Conservation (phyloP, 352 stramenopile genomes). For the Pythium sp. region DNA sequence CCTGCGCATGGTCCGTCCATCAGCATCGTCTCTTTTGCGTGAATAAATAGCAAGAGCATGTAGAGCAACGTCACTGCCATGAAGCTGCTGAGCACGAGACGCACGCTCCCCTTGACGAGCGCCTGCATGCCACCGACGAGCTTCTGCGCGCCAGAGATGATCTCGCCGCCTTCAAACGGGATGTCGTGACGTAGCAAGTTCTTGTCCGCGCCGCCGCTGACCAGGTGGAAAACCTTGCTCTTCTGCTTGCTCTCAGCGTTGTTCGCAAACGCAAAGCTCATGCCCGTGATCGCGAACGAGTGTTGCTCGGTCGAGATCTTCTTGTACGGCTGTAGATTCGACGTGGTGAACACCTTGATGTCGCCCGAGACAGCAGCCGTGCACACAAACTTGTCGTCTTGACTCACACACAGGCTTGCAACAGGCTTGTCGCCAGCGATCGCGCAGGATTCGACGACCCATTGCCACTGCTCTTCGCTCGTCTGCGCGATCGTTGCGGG, state of each 20-base stretch:
- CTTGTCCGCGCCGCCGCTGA: conserved; percentile 79
- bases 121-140: conserved; percentile 29
- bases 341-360: conserved; percentile 56
- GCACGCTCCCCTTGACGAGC: conserved; percentile 28
- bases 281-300: conserved; percentile 80
- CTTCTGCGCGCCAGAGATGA: conserved; percentile 40
- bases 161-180: conserved; percentile 45
- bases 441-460: conserved; percentile 47
- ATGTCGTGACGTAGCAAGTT: conserved; percentile 66
- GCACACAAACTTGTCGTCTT: conserved; percentile 70
- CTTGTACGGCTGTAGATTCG: conserved; percentile 49
- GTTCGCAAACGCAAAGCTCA: conserved; percentile 52
- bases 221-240: conserved; percentile 35
- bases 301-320: conserved; percentile 58
- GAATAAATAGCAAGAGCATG: conserved; percentile 73
- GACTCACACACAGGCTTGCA: conserved; percentile 72
- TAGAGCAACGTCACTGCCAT: conserved; percentile 59
- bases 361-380: conserved; percentile 71
- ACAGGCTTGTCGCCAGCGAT: conserved; percentile 73
- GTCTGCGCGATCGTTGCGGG: conserved; percentile 65
- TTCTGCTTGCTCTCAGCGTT: conserved; percentile 15
- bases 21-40: conserved; percentile 60
- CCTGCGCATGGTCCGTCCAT: conserved; percentile 41
- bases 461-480: conserved; percentile 67
- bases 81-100: conserved; percentile 47